Evolutionary conservation across 2,329 filamentous ascomycete genomes (phyloP).

Genomic region (Myrmaecium sp.): DNA sequence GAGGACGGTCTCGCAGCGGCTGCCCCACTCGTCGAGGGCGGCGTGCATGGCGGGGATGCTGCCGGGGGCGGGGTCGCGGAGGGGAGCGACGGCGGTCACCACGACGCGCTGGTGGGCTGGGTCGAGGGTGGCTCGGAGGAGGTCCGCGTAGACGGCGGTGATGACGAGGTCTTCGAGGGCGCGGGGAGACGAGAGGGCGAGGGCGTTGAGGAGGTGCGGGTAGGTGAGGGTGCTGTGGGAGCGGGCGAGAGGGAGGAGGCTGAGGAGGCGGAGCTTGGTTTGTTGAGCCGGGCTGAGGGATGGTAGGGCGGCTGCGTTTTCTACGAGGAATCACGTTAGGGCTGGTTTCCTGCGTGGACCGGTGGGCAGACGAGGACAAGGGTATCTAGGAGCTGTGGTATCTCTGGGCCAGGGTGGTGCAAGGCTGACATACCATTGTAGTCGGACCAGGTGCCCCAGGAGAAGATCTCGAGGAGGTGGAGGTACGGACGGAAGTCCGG

Average conservation of each 20-base stretch:
- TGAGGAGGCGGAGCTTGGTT: conserved; percentile 79
- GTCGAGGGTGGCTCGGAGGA: conserved; percentile 71
- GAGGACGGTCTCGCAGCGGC: conserved; percentile 60
- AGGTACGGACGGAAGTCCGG: conserved; percentile 48
- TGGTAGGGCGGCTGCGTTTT: conserved; percentile 24
- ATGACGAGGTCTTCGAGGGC: conserved; percentile 79
- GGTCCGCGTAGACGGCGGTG: conserved; percentile 68
- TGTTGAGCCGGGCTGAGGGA: conserved; percentile 53
- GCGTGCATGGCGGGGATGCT: conserved; percentile 51
- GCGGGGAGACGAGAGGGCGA: conserved; percentile 49
- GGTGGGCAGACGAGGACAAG: neutral
- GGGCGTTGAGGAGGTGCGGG: conserved; percentile 42
- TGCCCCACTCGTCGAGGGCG: conserved; percentile 57
- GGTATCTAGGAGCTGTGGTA: no score
- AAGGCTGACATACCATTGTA: conserved; percentile 41
- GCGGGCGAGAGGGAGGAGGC: conserved; percentile 64
- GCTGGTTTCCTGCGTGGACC: conserved; percentile 1
- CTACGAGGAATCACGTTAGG: conserved; percentile 2
- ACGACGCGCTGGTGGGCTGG: conserved; percentile 57
- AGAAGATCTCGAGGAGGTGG: conserved; percentile 70
- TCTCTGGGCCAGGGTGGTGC: neutral
- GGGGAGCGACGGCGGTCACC: conserved; percentile 64
- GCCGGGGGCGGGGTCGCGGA: conserved; percentile 68
- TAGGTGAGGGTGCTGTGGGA: conserved; percentile 54
- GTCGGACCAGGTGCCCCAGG: conserved; percentile 72